Conservation (phyloP, 306 rosid species). For the Carpinus fangiana region DNA sequence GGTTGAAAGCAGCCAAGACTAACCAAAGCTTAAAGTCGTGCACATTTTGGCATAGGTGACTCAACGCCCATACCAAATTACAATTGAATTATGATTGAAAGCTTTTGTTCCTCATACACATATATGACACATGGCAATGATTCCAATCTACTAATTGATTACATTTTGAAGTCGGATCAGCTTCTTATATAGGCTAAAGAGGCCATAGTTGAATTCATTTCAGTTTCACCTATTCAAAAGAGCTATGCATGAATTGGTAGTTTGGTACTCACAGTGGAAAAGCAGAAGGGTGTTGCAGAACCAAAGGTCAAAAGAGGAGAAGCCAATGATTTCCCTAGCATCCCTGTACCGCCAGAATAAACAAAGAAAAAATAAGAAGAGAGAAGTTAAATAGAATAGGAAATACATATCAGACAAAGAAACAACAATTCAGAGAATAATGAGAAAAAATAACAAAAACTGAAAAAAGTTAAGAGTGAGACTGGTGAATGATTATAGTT, state of each 20-base stretch:
- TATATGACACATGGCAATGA: neutral
- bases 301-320: slow-evolving; percentile 54
- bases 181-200: neutral
- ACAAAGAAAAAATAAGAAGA: neutral
- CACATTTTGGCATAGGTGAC: too few relatives aligned
- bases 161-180: neutral
- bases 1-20: neutral
- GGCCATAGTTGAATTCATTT: neutral
- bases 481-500: neutral
- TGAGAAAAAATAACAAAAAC: neutral
- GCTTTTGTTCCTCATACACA: too few relatives aligned
- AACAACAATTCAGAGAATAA: neutral
- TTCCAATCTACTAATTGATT: neutral
- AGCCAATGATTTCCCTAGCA: slow-evolving; percentile 56
- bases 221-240: neutral
- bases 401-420: neutral
- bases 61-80: too few relatives aligned
- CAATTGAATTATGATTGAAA: too few relatives aligned
- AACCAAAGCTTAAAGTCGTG: neutral
- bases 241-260: neutral
- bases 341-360: slow-evolving; percentile 44
- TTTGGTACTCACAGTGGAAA: slow-evolving; percentile 41
- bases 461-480: neutral
- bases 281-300: slow-evolving; percentile 42
- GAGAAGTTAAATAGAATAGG: neutral